Evolutionary conservation across 345 rosid species (phyloP), one percentile per base, ranked within the genome.

Genomic region (Hirschfeldia incana): DNA sequence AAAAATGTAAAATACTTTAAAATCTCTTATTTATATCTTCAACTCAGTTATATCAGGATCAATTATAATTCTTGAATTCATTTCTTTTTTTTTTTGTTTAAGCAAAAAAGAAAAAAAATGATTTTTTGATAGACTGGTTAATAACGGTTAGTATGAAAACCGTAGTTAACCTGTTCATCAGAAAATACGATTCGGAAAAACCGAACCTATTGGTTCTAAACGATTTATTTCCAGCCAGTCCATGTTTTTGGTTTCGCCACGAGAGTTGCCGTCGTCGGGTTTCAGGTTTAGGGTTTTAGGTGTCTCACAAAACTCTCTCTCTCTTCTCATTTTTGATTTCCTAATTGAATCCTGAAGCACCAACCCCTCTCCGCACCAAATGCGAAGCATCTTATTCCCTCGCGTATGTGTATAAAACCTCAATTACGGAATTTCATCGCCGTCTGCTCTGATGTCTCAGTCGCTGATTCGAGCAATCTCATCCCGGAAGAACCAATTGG

Each of bases 401-500:
- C 69, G n/a, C n/a, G 49, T 34, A 0, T 34, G 13, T 65, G 68
- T 65, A 5, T 65, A 65, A 37, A 36, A 15, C 51, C 10, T 34
- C 0, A 16, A 37, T 4, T 21, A 21, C 58, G 57, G 59, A 39
- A 15, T 69, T 34, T 58, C 4, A 3, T 33, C 26, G 1, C 12
- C 46, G 15, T 5, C 49, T 13, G 16, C 65, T 49, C 15, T 70
- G 8, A 83, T 83, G 83, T 76, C 83, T 69, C 81, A 69, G 61
- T 73, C 81, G 59, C 72, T 74, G 16, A 1, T 80, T 59, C 83
- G 81, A 73, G 81, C 77, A 46, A 57, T 83, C 42, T 67, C 72
- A 55, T 70, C 78, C 73, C 81, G 83, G 17, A 83, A 75, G 76
- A 83, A 67, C 44, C 81, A 67, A 34, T 63, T 61, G 46, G 39